Evolutionary conservation across 202 grass and related monocot genomes (phyloP), one percentile per base, ranked within the genome.

Genomic region (Carex sylvatica): DNA sequence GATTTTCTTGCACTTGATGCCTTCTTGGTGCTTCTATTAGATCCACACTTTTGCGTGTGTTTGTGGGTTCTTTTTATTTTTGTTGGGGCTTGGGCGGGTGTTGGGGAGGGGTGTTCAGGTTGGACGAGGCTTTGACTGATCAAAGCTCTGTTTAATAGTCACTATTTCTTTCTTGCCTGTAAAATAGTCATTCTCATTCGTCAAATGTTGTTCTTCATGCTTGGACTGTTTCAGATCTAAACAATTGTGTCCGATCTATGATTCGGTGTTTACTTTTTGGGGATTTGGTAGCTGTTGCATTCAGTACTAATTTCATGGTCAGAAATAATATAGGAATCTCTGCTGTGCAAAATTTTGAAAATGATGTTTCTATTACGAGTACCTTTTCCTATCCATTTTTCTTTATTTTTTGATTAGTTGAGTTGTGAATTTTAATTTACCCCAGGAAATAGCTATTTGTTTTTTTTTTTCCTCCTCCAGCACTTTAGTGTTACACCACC

Each of bases 191-290:
- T 70, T 60, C 9, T 28, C 28, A 28, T 28, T 28, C 28, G 38
- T 83, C 33, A 12, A 10, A 46, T 62, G 46, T 66, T 5, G 19
- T 6, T 52, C 31, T 63, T 54, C 22, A 2, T 75, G 47, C 5
- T 54, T 79, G 2, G 47, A 60, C 3, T 77, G 51, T 18, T 80
- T 71, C 58, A 79, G 61, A 85, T 85, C 75, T 85, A 26, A 18
- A 24, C 24, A 51, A 79, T 80, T 36, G 22, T 15, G 52, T 61
- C 47, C 62, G 84, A 80, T 85, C 74, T 80, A 33, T 18, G 52
- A 19, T 35, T 12, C 3, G 0, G 1, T 7, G 52, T 2, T 16
- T 58, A 59, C 5, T 11, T 58, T 58, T 9, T 35, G 46, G 70
- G 16, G 14, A 12, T 77, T 58, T 72, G 9, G 52, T 28, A 28